Evolutionary conservation across 192 early-diverging fungal genomes (phyloP).

Genomic region (Podila verticillata): DNA sequence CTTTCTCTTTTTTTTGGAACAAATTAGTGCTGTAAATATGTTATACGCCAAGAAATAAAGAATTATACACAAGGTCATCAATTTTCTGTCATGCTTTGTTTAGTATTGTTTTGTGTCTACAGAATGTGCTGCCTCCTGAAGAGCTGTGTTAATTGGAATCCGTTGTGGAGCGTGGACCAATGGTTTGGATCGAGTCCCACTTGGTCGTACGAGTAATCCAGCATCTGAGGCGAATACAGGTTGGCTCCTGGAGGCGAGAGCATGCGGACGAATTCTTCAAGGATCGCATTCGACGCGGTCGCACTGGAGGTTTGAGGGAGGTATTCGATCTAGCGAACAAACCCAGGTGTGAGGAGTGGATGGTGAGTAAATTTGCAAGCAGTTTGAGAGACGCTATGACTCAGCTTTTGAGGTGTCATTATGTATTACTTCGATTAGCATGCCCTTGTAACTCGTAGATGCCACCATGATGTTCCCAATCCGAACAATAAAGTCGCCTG

Average conservation of each 20-base stretch:
- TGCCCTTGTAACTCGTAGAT: constrained; percentile 61
- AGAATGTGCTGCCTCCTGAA: constrained; percentile 62
- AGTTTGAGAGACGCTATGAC: too few relatives aligned
- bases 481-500: constrained; percentile 64
- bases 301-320: constrained; percentile 59
- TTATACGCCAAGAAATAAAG: background rate
- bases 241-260: constrained; percentile 60
- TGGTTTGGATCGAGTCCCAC: constrained; percentile 58
- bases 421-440: constrained; percentile 58
- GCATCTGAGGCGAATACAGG: constrained; percentile 53
- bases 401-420: background rate
- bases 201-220: constrained; percentile 61
- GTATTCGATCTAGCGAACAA: constrained; percentile 56
- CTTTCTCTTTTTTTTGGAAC: background rate
- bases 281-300: constrained; percentile 50
- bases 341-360: background rate
- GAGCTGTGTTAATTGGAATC: constrained; percentile 63
- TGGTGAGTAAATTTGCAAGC: background rate
- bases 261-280: constrained; percentile 58
- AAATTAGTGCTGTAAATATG: background rate
- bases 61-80: background rate
- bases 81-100: background rate
- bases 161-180: constrained; percentile 61
- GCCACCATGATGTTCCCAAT: constrained; percentile 64
- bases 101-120: constrained; percentile 24